Conservation (phyloP, 495 filamentous ascomycete genomes). For the Penicillium riverlandense region DNA sequence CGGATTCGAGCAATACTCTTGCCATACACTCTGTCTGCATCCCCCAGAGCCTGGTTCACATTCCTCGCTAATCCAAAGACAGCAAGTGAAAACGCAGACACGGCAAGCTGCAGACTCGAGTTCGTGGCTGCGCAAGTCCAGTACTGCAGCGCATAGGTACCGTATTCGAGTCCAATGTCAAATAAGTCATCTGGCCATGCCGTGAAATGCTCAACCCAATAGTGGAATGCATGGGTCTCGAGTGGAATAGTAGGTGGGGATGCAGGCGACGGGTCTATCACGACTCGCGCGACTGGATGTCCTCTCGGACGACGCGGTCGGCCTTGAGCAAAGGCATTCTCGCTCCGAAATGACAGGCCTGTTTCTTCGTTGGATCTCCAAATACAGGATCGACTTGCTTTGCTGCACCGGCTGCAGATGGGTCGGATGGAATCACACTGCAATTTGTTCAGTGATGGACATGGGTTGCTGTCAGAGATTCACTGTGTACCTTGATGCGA, state of each 20-base stretch:
- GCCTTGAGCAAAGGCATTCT: constrained; percentile 27
- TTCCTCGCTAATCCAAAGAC: constrained; percentile 14
- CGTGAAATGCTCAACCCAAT: constrained; percentile 3
- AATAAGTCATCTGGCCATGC: constrained; percentile 6
- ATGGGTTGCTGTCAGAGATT: not conserved
- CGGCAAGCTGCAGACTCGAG: constrained; percentile 20
- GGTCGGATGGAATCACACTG: constrained; percentile 19
- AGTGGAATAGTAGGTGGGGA: not conserved
- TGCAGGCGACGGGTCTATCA: not conserved
- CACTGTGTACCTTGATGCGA: constrained; percentile 4
- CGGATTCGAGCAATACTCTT: constrained; percentile 7
- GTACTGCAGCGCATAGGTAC: constrained; percentile 10
- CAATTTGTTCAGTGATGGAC: not conserved
- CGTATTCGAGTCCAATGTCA: constrained; percentile 15
- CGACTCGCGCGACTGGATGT: not conserved
- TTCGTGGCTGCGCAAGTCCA: constrained; percentile 4
- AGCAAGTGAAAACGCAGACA: constrained; percentile 21
- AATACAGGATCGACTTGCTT: constrained; percentile 15
- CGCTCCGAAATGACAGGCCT: constrained; percentile 18
- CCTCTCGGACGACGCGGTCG: constrained; percentile 16
- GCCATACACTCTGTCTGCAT: constrained; percentile 10
- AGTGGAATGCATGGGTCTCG: constrained; percentile 6
- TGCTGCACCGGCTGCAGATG: constrained; percentile 17
- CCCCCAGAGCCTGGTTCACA: constrained; percentile 3
- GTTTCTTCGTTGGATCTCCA: constrained; percentile 19